phyloP scores from a whole-genome alignment of 495 filamentous ascomycete genomes.

The Annulohypoxylon moriforme region DNA sequence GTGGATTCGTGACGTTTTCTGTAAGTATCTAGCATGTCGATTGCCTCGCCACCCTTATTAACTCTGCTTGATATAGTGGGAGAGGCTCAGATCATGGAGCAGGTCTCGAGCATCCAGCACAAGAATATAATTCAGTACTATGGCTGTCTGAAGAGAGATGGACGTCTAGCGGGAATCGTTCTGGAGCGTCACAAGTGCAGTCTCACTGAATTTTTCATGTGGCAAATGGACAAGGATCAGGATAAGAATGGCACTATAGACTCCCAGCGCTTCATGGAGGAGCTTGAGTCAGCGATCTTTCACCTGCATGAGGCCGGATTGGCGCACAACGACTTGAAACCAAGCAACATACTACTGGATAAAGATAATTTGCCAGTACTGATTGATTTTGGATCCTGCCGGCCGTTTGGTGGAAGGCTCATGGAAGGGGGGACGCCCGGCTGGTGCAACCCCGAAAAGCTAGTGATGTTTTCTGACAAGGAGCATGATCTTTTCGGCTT shows the following conservation, averaged over 20 bases:
- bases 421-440: slow-evolving; percentile 44
- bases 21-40: slow-evolving; percentile 10
- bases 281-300: slow-evolving; percentile 46
- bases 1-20: slow-evolving; percentile 15
- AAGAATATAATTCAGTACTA: slow-evolving; percentile 29
- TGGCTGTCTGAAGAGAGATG: slow-evolving; percentile 13
- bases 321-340: slow-evolving; percentile 56
- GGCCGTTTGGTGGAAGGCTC: slow-evolving; percentile 40
- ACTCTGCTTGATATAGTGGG: slow-evolving; percentile 17
- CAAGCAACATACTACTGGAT: slow-evolving; percentile 54
- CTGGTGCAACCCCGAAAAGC: slow-evolving; percentile 34
- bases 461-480: slow-evolving; percentile 11
- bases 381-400: slow-evolving; percentile 51
- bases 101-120: slow-evolving; percentile 20
- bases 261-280: slow-evolving; percentile 41
- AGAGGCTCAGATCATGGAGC: slow-evolving; percentile 26
- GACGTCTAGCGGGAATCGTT: slow-evolving; percentile 18
- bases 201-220: slow-evolving; percentile 15
- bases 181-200: slow-evolving; percentile 18
- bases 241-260: slow-evolving; percentile 14
- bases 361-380: slow-evolving; percentile 44
- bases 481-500: slow-evolving; percentile 16
- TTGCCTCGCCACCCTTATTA: slow-evolving; percentile 3
- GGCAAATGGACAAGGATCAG: slow-evolving; percentile 15
- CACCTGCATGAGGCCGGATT: slow-evolving; percentile 51